These are phyloP conservation scores for Trapa bicornis DNA, from an alignment of 345 rosid species.

Conservation along the genomic window DNA sequence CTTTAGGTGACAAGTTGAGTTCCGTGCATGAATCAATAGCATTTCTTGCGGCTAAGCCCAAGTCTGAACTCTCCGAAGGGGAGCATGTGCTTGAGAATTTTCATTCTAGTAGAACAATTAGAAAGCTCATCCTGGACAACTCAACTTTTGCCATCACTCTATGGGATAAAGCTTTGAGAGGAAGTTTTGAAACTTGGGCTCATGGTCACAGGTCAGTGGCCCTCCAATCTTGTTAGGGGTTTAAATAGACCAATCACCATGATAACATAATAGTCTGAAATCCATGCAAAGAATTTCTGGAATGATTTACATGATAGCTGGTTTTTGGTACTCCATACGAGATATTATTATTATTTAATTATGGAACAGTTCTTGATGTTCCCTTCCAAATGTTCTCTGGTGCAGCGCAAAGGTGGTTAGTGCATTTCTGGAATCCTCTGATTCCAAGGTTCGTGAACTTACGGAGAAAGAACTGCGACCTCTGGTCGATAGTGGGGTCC, in stretches of 20 bases:
- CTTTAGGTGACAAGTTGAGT: slow-evolving; percentile 43
- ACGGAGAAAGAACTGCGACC: slow-evolving; percentile 57
- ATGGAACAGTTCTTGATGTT: background rate
- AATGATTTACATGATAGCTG: background rate
- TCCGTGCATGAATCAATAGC: slow-evolving; percentile 53
- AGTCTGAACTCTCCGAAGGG: slow-evolving; percentile 37
- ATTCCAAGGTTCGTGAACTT: slow-evolving; percentile 33
- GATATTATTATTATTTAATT: background rate
- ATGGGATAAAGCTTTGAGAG: slow-evolving; percentile 63
- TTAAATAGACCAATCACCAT: background rate
- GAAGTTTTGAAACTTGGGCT: slow-evolving; percentile 53
- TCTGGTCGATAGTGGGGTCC: slow-evolving; percentile 41
- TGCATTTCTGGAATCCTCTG: slow-evolving; percentile 57
- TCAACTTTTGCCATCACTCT: slow-evolving; percentile 54
- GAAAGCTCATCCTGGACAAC: slow-evolving; percentile 60
- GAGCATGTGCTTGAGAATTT: slow-evolving; percentile 73
- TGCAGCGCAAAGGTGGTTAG: slow-evolving; percentile 65
- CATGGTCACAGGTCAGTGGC: slow-evolving; percentile 75
- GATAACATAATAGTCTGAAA: background rate
- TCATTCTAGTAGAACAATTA: slow-evolving; percentile 70
- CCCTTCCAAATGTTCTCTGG: slow-evolving; percentile 5
- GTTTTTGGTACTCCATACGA: background rate
- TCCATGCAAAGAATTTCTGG: background rate
- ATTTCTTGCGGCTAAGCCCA: slow-evolving; percentile 45
- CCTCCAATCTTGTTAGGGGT: background rate